Evolutionary conservation across 73 alveolate species (phyloP), one percentile per base, ranked within the genome.

Genomic region (Paramecium biaurelia): DNA sequence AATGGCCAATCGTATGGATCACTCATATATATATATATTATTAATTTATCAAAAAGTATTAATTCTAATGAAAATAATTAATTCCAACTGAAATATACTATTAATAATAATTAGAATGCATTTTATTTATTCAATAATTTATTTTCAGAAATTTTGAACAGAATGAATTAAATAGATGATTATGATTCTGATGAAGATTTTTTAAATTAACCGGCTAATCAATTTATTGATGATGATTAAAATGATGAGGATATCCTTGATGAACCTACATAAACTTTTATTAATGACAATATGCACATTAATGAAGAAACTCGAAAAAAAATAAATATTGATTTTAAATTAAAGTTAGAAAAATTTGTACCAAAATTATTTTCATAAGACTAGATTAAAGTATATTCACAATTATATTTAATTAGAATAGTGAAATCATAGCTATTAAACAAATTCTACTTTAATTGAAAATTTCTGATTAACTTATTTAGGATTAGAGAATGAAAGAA

Each of bases 1-100:
- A 95, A 90, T 28, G 97, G 97, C 96, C 95, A 89, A 67, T 89
- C 92, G 70, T 57, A 93, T n/a, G 96, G 97, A 57, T 93, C 97
- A 38, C 79, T 70, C 76, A 89, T 82, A 18, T 53, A n/a, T 53
- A 53, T 53, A 53, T 15, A 53, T 53, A 53, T 53, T 53, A 53
- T 53, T 53, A 53, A 53, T 18, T 53, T 53, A n/a, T 53, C 68
- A 53, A 53, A n/a, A 23, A n/a, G 30, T 53, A 53, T 53, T 4
- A 53, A 53, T 53, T 53, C 68, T 53, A 53, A 53, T 53, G 32
- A 53, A 53, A n/a, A 53, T 53, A 53, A 53, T 53, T 53, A 53
- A 15, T 53, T 23, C 68, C 68, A 53, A 53, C 68, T 53, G 68
- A 53, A 53, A n/a, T 53, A 2, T 1, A 53, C 67, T 53, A n/a